Evolutionary conservation across 2,329 filamentous ascomycete species (phyloP).

Genomic region (Aschersonia sp.): DNA sequence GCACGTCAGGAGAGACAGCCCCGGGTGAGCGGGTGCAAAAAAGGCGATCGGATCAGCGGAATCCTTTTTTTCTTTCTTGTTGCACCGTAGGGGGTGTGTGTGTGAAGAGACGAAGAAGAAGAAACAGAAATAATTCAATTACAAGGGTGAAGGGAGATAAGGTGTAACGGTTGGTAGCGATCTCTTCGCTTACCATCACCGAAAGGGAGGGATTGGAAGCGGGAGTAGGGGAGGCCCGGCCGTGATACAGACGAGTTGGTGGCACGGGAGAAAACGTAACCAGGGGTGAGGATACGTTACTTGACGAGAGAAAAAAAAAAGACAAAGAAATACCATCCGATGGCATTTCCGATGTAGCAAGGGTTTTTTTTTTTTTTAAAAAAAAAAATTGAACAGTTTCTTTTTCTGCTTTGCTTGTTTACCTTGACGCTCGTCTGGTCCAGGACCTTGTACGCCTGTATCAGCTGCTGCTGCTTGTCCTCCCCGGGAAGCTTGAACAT

Average conservation of each 20-base stretch:
- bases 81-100: no score
- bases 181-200: not conserved
- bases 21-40: no score
- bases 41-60: no score
- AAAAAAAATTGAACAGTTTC: no score
- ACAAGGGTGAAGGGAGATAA: not conserved
- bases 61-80: no score
- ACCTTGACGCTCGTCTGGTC: slow-evolving; percentile 27
- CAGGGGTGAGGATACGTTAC: not conserved
- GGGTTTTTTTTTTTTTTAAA: no score
- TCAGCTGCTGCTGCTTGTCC: slow-evolving; percentile 26
- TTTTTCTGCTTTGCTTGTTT: not conserved
- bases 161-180: not conserved
- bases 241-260: no score
- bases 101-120: no score
- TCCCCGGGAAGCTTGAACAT: slow-evolving; percentile 36
- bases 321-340: no score
- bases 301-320: not conserved
- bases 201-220: not conserved
- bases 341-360: no score
- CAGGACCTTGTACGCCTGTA: slow-evolving; percentile 29
- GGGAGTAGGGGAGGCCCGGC: not conserved
- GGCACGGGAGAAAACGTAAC: not conserved
- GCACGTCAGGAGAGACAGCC: slow-evolving; percentile 1
- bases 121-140: not conserved